A percentile compares a stretch with the other conserved stretches of the same genome.
Conservation (phyloP, 2,329 filamentous ascomycete species). For the Alternaria sp. region DNA sequence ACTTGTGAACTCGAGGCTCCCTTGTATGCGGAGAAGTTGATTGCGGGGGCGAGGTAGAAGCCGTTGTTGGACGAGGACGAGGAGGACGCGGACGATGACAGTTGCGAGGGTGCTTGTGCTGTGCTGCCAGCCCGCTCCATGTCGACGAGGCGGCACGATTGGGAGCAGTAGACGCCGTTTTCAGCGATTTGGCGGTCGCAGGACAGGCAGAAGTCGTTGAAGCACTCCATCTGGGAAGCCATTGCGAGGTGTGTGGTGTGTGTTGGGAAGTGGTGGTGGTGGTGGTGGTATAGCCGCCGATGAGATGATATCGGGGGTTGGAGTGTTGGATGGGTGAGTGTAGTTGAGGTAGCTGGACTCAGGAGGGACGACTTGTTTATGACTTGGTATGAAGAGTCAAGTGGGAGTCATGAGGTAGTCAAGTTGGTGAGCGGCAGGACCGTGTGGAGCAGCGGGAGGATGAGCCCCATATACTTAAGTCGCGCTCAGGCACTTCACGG, state of each 20-base stretch:
- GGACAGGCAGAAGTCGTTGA: conserved; percentile 89
- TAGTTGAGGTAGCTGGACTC: not conserved
- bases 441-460: conserved; percentile 37
- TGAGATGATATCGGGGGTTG: not conserved
- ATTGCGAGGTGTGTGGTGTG: conserved; percentile 24
- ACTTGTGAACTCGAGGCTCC: conserved; percentile 59
- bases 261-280: not conserved
- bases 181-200: conserved; percentile 85
- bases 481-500: conserved; percentile 31
- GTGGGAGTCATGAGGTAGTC: conserved; percentile 28
- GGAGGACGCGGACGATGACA: conserved; percentile 63
- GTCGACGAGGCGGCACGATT: conserved; percentile 86
- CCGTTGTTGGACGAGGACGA: conserved; percentile 57
- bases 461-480: conserved; percentile 31
- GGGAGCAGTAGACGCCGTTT: conserved; percentile 86
- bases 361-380: not conserved
- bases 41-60: conserved; percentile 75
- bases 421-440: conserved; percentile 28
- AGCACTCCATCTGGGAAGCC: conserved; percentile 68
- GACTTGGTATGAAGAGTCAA: not conserved
- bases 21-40: conserved; percentile 73
- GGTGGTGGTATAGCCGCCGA: conserved; percentile 1
- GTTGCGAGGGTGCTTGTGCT: conserved; percentile 45
- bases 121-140: conserved; percentile 70
- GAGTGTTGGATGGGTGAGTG: not conserved